Evolutionary conservation across 176 grass and related monocot species (phyloP).

Genomic region (Bonia amplexicaulis): DNA sequence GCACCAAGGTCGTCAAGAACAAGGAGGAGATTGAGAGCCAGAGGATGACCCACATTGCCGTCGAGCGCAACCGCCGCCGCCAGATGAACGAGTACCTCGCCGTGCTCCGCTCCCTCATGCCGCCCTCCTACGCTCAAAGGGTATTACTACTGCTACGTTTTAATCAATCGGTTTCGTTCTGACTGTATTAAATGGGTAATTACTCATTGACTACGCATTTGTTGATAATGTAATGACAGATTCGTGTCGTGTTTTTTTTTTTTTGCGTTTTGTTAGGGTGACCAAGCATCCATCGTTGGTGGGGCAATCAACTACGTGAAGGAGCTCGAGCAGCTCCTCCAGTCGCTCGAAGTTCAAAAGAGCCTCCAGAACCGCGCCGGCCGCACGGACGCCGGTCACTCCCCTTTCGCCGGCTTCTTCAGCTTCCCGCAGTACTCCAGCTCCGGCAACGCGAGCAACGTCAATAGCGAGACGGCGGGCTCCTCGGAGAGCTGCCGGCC

Average conservation of each 20-base stretch:
- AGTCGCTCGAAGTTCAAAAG: constrained; percentile 73
- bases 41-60: constrained; percentile 97
- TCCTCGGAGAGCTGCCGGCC: background rate
- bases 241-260: background rate
- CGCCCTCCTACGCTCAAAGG: constrained; percentile 78
- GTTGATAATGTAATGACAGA: background rate
- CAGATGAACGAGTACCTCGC: constrained; percentile 99
- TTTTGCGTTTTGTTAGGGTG: constrained; percentile 35
- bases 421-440: constrained; percentile 73
- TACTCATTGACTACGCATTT: background rate
- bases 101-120: constrained; percentile 89
- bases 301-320: constrained; percentile 95
- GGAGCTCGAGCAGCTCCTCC: constrained; percentile 79
- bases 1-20: constrained; percentile 78
- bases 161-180: background rate
- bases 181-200: background rate
- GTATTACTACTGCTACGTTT: background rate
- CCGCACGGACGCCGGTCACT: background rate
- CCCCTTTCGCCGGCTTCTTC: constrained; percentile 77
- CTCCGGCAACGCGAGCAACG: background rate
- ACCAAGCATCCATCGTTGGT: constrained; percentile 92
- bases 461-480: background rate
- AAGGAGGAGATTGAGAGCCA: constrained; percentile 96
- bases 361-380: constrained; percentile 25
- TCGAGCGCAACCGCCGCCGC: constrained; percentile 91